phyloP scores from a whole-genome alignment of 1,139 yeast genomes.

The Protomyces lactucae-debilis region DNA sequence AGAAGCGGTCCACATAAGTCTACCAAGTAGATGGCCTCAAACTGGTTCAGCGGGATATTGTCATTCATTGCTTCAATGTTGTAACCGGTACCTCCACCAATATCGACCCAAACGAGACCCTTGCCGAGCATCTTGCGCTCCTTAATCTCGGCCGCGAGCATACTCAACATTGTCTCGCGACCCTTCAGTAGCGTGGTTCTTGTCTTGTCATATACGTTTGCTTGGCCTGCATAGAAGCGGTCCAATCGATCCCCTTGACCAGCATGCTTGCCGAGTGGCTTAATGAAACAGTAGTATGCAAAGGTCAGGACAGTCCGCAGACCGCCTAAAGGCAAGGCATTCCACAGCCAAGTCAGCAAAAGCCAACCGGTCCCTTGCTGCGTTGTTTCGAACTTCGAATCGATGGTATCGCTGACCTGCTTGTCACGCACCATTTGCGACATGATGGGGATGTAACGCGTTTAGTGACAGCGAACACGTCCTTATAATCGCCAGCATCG shows the following conservation, averaged over 20 bases:
- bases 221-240: conserved; percentile 68
- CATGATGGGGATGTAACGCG: too few species aligned
- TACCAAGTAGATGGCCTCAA: conserved; percentile 61
- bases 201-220: conserved; percentile 67
- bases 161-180: conserved; percentile 55
- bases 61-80: conserved; percentile 65
- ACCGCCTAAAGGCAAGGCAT: conserved; percentile 1
- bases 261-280: conserved; percentile 50
- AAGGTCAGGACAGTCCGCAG: conserved; percentile 33
- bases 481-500: too few species aligned
- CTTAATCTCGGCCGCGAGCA: conserved; percentile 29
- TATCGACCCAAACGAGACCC: conserved; percentile 68
- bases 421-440: too few species aligned
- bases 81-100: conserved; percentile 46
- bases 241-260: conserved; percentile 64
- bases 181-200: conserved; percentile 64
- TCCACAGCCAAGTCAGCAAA: not conserved
- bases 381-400: too few species aligned
- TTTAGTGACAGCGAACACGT: too few species aligned
- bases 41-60: conserved; percentile 46
- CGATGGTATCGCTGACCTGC: too few species aligned
- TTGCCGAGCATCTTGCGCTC: conserved; percentile 36
- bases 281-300: conserved; percentile 54
- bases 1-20: conserved; percentile 75
- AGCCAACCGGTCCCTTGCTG: not conserved